Base-by-base conservation (phyloP, 2,329 filamentous ascomycete genomes). In the Penicillium sumatraense region DNA sequence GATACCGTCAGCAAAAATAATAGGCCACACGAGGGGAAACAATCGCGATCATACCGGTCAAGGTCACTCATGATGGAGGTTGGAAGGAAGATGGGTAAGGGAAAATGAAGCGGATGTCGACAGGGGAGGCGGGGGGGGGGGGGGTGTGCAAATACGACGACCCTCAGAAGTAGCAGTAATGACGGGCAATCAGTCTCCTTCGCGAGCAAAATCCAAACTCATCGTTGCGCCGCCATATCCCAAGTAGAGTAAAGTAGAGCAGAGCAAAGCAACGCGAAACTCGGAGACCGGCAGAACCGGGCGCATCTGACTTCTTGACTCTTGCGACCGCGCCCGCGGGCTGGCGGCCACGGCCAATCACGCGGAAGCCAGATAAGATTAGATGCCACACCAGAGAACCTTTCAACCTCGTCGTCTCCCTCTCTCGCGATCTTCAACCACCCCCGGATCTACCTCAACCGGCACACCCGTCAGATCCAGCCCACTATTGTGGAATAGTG, bases 1-100 rank as follows among this genome's bases (percentile, higher is more conserved):
- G 14, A 53, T 51, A 46, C 45, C 54, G 54, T 58, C 49, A 58
- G 59, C 65, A 44, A 44, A n/a, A 27, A 16, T 31, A 9, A 20
- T 46, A 54, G 45, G 16, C 47, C 9, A 9, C 8, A 13, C 20
- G 49, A 60, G 45, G 53, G 29, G 23, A 47, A 51, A 54, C 52
- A 29, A 14, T 20, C 56, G 54, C 13, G 54, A 31, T 68, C 80
- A 65, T 82, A 96, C 93, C 86, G 90, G 80, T 98, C 95, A 69
- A 98, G 85, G 76, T 98, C 92, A 78, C 93, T 96, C 89, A 96
- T 97, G 52, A 67, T 78, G 72, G 42, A 23, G 54, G 46, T 54
- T 45, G 56, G 49, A 46, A 44, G 58, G 49, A 53, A 53, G 47
- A 49, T 48, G 52, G 42, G 49, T 44, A 27, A 47, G 24, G 42